phyloP scores from a whole-genome alignment of 2,329 filamentous ascomycete genomes.

The Penicillium sp. region DNA sequence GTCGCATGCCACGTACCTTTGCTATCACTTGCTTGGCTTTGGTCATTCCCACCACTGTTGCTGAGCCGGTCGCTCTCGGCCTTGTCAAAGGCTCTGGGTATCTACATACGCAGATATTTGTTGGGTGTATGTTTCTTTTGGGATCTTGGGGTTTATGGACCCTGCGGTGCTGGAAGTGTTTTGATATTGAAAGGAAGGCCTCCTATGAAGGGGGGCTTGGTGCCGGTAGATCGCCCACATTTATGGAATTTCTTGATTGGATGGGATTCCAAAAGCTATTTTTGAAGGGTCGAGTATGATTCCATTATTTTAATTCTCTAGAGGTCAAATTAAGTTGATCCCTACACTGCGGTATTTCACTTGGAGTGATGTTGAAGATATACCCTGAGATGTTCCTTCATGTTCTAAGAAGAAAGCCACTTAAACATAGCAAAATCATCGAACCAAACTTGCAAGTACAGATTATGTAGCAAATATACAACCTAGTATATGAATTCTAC shows the following conservation, averaged over 20 bases:
- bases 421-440: too few species aligned
- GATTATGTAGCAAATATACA: too few species aligned
- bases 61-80: slow-evolving; percentile 8
- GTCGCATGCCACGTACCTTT: not conserved
- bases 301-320: not conserved
- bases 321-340: not conserved
- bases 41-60: not conserved
- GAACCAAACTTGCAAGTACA: too few species aligned
- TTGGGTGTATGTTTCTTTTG: slow-evolving; percentile 50
- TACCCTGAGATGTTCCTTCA: too few species aligned
- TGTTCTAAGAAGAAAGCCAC: too few species aligned
- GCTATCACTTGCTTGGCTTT: slow-evolving; percentile 3
- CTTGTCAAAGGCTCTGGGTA: slow-evolving; percentile 13
- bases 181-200: not conserved
- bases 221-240: not conserved
- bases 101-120: slow-evolving; percentile 47
- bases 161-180: not conserved
- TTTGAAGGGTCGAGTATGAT: not conserved
- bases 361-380: too few species aligned
- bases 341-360: not conserved
- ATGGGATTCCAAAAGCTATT: not conserved
- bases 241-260: not conserved
- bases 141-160: not conserved
- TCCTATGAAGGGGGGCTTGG: not conserved
- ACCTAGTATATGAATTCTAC: too few species aligned